Percentiles rank a stretch among this genome's conserved stretches.
These are phyloP conservation scores for Clarireedia monteithiana DNA, from an alignment of 2,329 filamentous ascomycete genomes.

Conservation along the genomic window DNA sequence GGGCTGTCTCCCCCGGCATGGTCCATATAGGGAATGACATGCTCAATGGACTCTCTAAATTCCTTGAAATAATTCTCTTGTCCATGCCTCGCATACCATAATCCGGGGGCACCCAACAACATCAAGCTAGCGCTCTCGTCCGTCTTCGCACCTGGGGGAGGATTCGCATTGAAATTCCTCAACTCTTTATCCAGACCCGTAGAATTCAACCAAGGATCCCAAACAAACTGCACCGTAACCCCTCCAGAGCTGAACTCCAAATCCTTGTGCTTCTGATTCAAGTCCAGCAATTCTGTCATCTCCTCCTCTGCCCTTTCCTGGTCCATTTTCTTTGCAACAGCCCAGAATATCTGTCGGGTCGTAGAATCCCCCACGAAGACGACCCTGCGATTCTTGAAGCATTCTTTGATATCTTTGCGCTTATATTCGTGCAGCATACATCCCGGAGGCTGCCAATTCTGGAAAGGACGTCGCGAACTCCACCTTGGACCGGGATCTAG, in stretches of 20 bases:
- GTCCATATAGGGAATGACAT: slow-evolving; percentile 34
- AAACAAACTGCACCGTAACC: slow-evolving; percentile 48
- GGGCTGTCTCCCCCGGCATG: slow-evolving; percentile 23
- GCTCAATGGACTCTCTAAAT: slow-evolving; percentile 40
- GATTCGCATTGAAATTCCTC: slow-evolving; percentile 28
- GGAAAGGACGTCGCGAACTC: slow-evolving; percentile 28
- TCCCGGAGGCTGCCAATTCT: slow-evolving; percentile 50
- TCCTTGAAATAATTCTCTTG: slow-evolving; percentile 36
- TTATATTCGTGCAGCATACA: slow-evolving; percentile 52
- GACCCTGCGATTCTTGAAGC: slow-evolving; percentile 43
- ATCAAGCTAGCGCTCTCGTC: slow-evolving; percentile 37
- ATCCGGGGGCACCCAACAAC: slow-evolving; percentile 44
- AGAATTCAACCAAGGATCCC: slow-evolving; percentile 56
- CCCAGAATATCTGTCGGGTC: slow-evolving; percentile 53
- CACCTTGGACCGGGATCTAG: slow-evolving; percentile 27
- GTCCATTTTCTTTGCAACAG: slow-evolving; percentile 42
- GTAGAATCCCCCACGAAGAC: slow-evolving; percentile 55
- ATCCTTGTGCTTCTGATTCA: slow-evolving; percentile 36
- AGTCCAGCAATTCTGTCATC: slow-evolving; percentile 29
- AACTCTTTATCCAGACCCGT: slow-evolving; percentile 36
- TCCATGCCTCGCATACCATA: slow-evolving; percentile 47
- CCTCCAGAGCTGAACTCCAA: slow-evolving; percentile 36
- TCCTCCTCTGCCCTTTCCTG: slow-evolving; percentile 31
- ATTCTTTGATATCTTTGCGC: slow-evolving; percentile 42
- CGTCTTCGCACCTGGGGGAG: slow-evolving; percentile 6